Base-by-base conservation (phyloP, 2,329 filamentous ascomycete genomes). In the Talaromyces atroroseus region DNA sequence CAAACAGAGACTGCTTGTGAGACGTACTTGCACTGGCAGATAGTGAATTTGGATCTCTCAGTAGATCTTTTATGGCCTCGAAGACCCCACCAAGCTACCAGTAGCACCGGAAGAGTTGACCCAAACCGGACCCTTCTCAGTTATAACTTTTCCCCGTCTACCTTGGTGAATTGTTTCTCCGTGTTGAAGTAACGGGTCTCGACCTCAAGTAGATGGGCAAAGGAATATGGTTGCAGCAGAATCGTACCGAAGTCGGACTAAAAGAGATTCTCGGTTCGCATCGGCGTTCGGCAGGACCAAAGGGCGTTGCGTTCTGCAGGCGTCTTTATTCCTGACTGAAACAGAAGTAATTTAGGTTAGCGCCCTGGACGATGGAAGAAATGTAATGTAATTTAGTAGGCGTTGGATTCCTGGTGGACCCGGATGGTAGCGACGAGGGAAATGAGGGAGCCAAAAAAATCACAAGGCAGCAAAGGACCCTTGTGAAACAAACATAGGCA, bases 71-170 rank as follows among this genome's bases (percentile, higher is more conserved):
- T 48, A 49, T 44, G 52, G 44, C 29, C 52, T 46, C 49, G 48
- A 36, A 46, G 52, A 54, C 55, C 51, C 50, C 55, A 57, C 50
- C 55, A 52, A 57, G 45, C 55, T 57, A 54, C 55, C 55, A 57
- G 55, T 50, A 57, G 45, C 55, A 54, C 49, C 46, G 24, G 38
- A 52, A 42, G n/a, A 50, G 45, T 45, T 45, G 50, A 42, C 44
- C 50, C 6, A 44, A 44, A 36, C 42, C 34, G 23, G n/a, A 20
- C 26, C 24, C 20, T 18, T 48, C n/a, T 29, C 14, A 20, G 2
- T 47, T 16, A 14, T 48, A 29, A 5, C n/a, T n/a, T 20, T 48
- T 32, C 16, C 26, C 46, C 18, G 16, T 29, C 14, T 32, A 34
- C 6, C 24, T 52, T 34, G 16, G 23, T 18, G 42, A 21, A 18